These are phyloP conservation scores for Paecilomyces sp. DNA, from an alignment of 2,329 filamentous ascomycete species.

Conservation along the genomic window DNA sequence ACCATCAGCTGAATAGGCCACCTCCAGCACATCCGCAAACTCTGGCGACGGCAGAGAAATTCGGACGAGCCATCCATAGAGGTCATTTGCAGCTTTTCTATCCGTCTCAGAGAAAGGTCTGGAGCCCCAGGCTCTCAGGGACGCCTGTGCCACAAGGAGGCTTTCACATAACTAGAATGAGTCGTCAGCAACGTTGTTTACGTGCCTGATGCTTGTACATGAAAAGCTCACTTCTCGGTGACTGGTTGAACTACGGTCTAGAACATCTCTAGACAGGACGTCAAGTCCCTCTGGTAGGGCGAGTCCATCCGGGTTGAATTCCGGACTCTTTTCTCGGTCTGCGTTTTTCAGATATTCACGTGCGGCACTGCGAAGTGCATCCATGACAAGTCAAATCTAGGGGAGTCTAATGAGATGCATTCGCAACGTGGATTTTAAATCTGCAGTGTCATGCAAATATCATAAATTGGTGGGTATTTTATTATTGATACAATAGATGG, in stretches of 20 bases:
- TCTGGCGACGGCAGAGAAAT: slow-evolving; percentile 24
- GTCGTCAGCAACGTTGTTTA: background rate
- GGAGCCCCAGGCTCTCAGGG: slow-evolving; percentile 12
- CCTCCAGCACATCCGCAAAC: slow-evolving; percentile 22
- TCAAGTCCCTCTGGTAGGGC: slow-evolving; percentile 10
- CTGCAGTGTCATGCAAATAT: background rate
- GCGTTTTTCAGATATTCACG: slow-evolving; percentile 14
- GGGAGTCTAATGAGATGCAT: background rate
- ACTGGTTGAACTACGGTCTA: slow-evolving; percentile 11
- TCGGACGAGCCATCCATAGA: slow-evolving; percentile 26
- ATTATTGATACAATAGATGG: background rate
- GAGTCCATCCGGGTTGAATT: slow-evolving; percentile 5
- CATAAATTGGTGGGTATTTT: background rate
- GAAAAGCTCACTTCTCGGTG: slow-evolving; percentile 14
- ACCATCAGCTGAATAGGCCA: slow-evolving; percentile 12
- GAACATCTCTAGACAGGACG: slow-evolving; percentile 24
- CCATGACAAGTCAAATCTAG: slow-evolving; percentile 2
- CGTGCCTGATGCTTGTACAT: background rate
- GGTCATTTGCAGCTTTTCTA: slow-evolving; percentile 12
- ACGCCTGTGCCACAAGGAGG: slow-evolving; percentile 20
- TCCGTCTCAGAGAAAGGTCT: slow-evolving; percentile 15
- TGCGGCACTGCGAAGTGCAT: slow-evolving; percentile 18
- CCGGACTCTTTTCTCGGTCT: slow-evolving; percentile 5
- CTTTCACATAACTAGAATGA: slow-evolving; percentile 22
- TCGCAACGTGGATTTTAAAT: background rate